Base-by-base conservation (phyloP, 495 filamentous ascomycete genomes). In the Pyrenula massariospora region DNA sequence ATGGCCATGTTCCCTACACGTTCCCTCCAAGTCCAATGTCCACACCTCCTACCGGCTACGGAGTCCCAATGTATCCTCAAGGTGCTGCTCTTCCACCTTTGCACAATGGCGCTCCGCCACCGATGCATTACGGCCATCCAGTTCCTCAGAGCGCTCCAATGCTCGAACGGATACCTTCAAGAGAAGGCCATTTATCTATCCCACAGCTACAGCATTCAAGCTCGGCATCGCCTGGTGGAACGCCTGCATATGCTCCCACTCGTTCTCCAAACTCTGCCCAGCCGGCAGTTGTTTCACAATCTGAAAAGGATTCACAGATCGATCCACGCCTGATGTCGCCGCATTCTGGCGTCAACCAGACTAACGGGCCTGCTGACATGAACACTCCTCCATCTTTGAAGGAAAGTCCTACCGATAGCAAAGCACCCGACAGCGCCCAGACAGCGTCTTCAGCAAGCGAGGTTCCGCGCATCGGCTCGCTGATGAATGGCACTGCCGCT, bases 1-100 rank as follows among this genome's bases (percentile, higher is more conserved):
- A 63, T 57, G 57, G 55, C 10, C 54, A 66, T 24, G 69, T 60
- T 60, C 73, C 76, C 24, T 84, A 84, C 58, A 70, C 65, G 22
- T 89, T 85, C 84, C 80, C 85, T 3, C 83, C 82, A n/a, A 85
- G 81, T 3, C 82, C 84, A 5, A 55, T 76, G 51, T 68, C 67
- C 10, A 77, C 74, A 22, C 75, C 73, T 12, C 70, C 73, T 0
- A 67, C 65, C 2, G 23, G 65, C 68, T n/a, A 53, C 71, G 2
- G 62, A 71, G 19, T 70, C 70, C 42, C 73, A 74, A 56, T 62
- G 65, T 22, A 15, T 54, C 5, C 22, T 23, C 11, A 54, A 57
- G 15, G 57, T 75, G 1, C 67, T 24, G 55, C 67, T 19, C 73
- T 70, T 60, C 57, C 31, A 54, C 67, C 8, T 60, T 59, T 12